Evolutionary conservation across 768 basidiomycete species (phyloP).

Genomic region (Tubosaeta sp.): DNA sequence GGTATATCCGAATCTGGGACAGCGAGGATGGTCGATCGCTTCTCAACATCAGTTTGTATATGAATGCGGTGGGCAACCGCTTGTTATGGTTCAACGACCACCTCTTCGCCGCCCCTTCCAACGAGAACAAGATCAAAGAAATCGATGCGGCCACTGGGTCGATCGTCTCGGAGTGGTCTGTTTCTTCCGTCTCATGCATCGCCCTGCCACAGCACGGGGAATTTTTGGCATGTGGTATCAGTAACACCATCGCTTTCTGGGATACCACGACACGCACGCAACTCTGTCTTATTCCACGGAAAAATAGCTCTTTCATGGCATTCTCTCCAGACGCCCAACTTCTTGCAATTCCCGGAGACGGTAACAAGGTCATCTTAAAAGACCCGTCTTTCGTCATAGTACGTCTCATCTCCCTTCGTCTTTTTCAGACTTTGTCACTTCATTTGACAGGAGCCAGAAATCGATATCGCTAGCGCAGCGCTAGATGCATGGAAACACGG

Average conservation of each 20-base stretch:
- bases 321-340: neutral
- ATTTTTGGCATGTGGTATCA: neutral
- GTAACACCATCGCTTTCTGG: neutral
- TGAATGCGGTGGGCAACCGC: neutral
- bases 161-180: neutral
- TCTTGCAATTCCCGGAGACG: neutral
- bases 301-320: neutral
- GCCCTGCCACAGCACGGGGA: neutral
- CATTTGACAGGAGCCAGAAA: neutral
- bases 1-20: neutral
- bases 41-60: neutral
- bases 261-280: neutral
- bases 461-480: neutral
- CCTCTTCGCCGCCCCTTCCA: neutral
- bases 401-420: too few relatives aligned
- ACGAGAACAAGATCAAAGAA: neutral
- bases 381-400: neutral
- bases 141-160: neutral
- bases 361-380: neutral
- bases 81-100: neutral
- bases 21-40: neutral
- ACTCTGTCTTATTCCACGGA: neutral
- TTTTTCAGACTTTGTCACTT: neutral
- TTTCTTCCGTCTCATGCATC: neutral
- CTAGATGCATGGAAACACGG: neutral